These are phyloP conservation scores for Cenococcum geophilum DNA, from an alignment of 495 filamentous ascomycete genomes.

Conservation along the genomic window DNA sequence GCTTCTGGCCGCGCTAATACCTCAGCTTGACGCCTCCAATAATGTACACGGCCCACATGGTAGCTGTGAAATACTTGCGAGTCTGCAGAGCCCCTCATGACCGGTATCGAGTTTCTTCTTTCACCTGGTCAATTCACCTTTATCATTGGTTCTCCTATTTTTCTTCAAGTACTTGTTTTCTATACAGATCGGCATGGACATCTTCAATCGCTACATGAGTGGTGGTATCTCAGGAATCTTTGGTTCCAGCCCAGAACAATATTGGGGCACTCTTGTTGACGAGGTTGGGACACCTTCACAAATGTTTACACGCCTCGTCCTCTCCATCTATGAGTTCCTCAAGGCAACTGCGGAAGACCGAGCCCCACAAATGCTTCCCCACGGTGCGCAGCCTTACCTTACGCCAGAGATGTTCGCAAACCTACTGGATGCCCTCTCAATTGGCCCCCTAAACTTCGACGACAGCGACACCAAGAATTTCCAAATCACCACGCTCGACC, in stretches of 20 bases:
- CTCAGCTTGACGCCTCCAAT: no score
- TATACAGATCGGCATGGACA: no score
- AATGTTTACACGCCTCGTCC: not conserved
- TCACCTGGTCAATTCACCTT: no score
- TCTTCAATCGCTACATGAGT: no score
- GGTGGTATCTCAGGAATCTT: no score
- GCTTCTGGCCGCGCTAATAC: no score
- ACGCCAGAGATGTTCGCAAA: not conserved
- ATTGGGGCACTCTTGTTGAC: not conserved
- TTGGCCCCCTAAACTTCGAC: not conserved
- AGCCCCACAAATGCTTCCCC: not conserved
- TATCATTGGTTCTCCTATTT: no score
- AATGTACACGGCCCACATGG: no score
- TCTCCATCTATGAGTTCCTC: not conserved
- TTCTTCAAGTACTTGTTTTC: no score
- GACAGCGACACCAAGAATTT: not conserved
- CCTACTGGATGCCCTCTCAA: not conserved
- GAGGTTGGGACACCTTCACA: not conserved
- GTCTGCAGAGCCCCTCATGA: no score
- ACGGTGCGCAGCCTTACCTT: not conserved
- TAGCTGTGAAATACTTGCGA: no score
- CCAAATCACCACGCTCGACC: not conserved
- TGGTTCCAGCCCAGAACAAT: not conserved
- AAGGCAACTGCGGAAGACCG: not conserved
- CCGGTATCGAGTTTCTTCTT: no score